These are phyloP conservation scores for Solanum phureja DNA, from an alignment of 257 asterid species.

Conservation along the genomic window DNA sequence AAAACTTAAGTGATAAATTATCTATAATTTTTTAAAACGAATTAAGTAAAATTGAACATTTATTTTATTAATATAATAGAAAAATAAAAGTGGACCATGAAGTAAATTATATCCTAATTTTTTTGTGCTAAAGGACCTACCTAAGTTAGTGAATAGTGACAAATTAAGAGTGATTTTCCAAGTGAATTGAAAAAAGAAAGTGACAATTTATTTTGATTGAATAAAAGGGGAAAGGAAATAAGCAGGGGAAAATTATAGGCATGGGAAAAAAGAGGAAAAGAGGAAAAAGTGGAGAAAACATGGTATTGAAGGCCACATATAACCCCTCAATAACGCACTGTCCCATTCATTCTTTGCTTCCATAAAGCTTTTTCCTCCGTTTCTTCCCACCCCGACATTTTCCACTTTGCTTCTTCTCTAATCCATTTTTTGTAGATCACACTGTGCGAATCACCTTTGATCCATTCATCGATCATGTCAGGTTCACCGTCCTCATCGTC, in stretches of 20 bases:
- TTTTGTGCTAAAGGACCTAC: background rate
- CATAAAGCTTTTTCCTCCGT: background rate
- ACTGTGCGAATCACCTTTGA: background rate
- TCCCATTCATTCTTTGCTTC: constrained; percentile 2
- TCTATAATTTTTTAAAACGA: background rate
- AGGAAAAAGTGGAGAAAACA: constrained; percentile 37
- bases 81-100: background rate
- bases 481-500: constrained; percentile 56
- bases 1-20: no score
- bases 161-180: background rate
- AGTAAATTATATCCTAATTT: background rate
- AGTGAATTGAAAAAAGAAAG: background rate
- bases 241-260: background rate
- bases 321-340: background rate
- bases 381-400: background rate
- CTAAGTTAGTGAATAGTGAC: background rate
- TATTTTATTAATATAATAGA: background rate
- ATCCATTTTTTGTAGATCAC: background rate
- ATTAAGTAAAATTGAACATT: background rate
- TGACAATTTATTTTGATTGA: background rate
- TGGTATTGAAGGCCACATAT: constrained; percentile 27
- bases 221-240: background rate
- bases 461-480: constrained; percentile 33
- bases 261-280: background rate
- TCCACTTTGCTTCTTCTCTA: constrained; percentile 1